Evolutionary conservation across 2,329 filamentous ascomycete species (phyloP).

Genomic region (Pseudogymnoascus sp.): DNA sequence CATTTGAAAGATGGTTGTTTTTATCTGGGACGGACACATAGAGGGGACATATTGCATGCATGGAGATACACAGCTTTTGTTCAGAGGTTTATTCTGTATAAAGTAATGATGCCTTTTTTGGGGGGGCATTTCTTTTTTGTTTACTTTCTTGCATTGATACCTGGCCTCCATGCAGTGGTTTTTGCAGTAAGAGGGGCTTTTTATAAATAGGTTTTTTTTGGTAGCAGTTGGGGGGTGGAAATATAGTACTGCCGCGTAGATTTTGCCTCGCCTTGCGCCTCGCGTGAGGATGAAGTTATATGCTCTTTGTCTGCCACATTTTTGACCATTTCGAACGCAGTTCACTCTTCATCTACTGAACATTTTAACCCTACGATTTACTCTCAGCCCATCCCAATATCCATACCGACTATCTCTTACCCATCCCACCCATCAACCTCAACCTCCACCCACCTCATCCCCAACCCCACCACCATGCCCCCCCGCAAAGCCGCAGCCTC

Average conservation of each 20-base stretch:
- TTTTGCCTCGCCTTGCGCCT: not conserved
- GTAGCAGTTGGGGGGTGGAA: not conserved
- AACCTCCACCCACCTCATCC: not conserved
- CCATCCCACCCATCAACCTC: not conserved
- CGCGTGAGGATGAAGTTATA: not conserved
- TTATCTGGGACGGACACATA: conserved; percentile 2
- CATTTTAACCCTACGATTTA: not conserved
- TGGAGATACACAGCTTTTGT: not conserved
- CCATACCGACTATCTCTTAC: not conserved
- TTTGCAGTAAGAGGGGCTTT: not conserved
- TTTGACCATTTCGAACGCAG: not conserved
- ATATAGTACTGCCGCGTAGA: not conserved
- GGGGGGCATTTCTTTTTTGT: not conserved
- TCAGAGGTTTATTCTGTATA: conserved; percentile 6
- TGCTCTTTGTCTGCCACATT: not conserved
- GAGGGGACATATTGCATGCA: not conserved
- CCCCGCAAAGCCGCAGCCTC: conserved; percentile 9
- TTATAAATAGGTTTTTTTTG: not conserved
- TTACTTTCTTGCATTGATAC: not conserved
- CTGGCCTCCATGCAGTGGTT: not conserved
- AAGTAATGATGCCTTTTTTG: not conserved
- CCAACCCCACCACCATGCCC: conserved; percentile 9
- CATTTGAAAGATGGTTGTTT: not conserved
- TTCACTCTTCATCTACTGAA: not conserved
- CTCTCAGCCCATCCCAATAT: not conserved